Evolutionary conservation across 768 basidiomycete genomes (phyloP), one percentile per base, ranked within the genome.

Genomic region (Trametes coccinea): DNA sequence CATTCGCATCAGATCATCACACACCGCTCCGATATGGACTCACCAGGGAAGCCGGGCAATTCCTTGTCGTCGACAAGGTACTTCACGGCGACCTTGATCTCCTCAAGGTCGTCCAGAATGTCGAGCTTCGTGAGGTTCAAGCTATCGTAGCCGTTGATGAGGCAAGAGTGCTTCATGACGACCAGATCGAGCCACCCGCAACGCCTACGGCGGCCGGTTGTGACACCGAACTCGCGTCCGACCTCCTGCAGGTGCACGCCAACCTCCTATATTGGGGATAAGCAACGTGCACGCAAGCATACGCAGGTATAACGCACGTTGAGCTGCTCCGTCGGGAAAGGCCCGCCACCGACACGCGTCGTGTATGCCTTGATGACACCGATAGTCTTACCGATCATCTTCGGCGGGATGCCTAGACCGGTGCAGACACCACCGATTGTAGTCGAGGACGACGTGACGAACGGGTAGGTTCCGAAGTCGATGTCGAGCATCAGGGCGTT

Each of bases 281-380:
- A 47, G 11, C 5, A 29, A 11, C 11, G 4, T 29, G 6, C 9
- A 31, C 13, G 2, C 1, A 27, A 54, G 33, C 9, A 13, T n/a
- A 27, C 48, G 45, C 53, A 1, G 53, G 22, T 61, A 34, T 27
- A 47, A 78, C 87, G 59, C 52, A 93, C 90, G 74, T 95, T 90
- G 58, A 97, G 82, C 73, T 94, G 92, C 74, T 99, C 97, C 0
- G 92, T 93, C 7, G 97, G 95, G 82, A 99, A 98, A 3, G 97
- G 97, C 0, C 97, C 97, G 41, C 94, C 93, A n/a, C 97, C 97
- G 27, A 99, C 97, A 30, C 97, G 85, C 1, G 97, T 98, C 16
- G 97, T 98, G 75, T 99, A 99, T 0, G 97, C 97, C 75, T 98
- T 99, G 72, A 98, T 80, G 61, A 99, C 97, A 48, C 97, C 97